A percentile compares a stretch with the other conserved stretches of the same genome.
Conservation (phyloP, 805 yeast species). For the Lipomyces starkeyi region DNA sequence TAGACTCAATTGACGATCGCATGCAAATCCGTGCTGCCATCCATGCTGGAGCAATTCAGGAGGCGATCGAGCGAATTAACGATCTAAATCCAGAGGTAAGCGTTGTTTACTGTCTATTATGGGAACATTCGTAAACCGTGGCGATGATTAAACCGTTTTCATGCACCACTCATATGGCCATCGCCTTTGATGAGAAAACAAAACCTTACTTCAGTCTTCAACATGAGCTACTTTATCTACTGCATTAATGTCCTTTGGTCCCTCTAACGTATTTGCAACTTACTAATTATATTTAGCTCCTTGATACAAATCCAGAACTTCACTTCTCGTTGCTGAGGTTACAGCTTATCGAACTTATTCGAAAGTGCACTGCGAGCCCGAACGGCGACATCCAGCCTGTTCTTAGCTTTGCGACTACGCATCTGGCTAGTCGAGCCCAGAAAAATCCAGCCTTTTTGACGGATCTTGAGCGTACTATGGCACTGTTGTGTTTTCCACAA, state of each 20-base stretch:
- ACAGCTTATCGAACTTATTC: constrained; percentile 79
- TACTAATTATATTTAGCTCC: constrained; percentile 43
- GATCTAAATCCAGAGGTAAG: constrained; percentile 61
- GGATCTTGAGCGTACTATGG: constrained; percentile 84
- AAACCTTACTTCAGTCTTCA: constrained; percentile 42
- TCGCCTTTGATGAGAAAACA: constrained; percentile 36
- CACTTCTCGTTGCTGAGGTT: constrained; percentile 76
- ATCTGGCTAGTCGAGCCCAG: constrained; percentile 62
- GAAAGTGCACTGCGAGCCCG: constrained; percentile 50
- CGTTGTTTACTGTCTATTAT: not conserved
- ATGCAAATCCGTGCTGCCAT: constrained; percentile 60
- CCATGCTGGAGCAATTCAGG: constrained; percentile 63
- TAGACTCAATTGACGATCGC: constrained; percentile 59
- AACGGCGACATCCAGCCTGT: constrained; percentile 38
- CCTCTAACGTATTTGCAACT: not conserved
- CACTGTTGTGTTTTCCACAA: constrained; percentile 63
- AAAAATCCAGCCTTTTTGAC: constrained; percentile 62
- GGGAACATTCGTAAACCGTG: not conserved
- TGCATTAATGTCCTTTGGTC: not conserved
- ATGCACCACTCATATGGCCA: constrained; percentile 42
- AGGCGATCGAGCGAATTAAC: constrained; percentile 63
- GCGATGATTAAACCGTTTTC: constrained; percentile 40
- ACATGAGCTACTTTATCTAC: constrained; percentile 33
- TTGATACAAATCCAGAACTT: constrained; percentile 66
- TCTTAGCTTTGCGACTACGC: constrained; percentile 48